These are phyloP conservation scores for Tylopilus sp. DNA, from an alignment of 768 basidiomycete genomes.

Conservation along the genomic window DNA sequence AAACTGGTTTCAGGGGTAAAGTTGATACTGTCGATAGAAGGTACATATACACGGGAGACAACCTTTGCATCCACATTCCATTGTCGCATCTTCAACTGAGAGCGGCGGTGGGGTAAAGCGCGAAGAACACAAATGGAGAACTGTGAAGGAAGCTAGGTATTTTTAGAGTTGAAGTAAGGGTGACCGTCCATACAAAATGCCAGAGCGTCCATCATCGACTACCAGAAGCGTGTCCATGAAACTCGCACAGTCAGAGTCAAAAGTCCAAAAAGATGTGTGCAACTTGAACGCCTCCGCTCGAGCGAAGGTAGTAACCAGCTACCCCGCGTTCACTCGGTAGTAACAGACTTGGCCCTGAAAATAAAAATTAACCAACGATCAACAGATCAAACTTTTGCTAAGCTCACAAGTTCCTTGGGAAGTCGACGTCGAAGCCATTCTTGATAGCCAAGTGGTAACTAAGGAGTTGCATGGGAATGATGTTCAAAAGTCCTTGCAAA, in stretches of 20 bases:
- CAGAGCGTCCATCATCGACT: constrained; percentile 28
- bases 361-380: constrained; percentile 8
- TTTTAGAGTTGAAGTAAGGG: background rate
- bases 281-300: background rate
- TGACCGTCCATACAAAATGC: constrained; percentile 23
- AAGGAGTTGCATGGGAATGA: constrained; percentile 92
- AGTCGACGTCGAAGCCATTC: constrained; percentile 97
- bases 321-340: constrained; percentile 51
- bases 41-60: background rate
- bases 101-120: background rate
- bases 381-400: background rate
- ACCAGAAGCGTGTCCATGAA: constrained; percentile 24
- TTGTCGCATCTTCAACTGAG: background rate
- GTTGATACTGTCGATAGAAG: too few species aligned
- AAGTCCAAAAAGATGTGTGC: constrained; percentile 14
- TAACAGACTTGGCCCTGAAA: constrained; percentile 71
- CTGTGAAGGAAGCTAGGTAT: background rate
- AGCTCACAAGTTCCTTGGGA: constrained; percentile 91
- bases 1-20: background rate
- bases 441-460: constrained; percentile 95
- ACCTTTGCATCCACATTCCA: background rate
- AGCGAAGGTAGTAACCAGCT: background rate
- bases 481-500: constrained; percentile 92
- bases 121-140: background rate
- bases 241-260: constrained; percentile 10